Percentiles rank a stretch among this genome's conserved stretches.
Conservation (phyloP, 2,329 filamentous ascomycete genomes). For the Aspergillus sp. region DNA sequence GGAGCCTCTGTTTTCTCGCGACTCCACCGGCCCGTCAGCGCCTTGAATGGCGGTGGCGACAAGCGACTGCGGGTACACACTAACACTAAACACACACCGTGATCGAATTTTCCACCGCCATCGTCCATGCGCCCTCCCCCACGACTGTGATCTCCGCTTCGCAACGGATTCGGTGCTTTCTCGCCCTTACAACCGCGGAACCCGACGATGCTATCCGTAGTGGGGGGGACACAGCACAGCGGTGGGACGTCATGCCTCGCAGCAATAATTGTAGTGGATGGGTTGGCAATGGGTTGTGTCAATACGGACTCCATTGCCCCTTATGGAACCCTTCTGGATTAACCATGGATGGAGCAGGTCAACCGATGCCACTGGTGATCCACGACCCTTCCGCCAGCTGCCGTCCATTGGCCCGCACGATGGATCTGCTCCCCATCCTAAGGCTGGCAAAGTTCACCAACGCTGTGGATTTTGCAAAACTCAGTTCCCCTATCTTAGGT, state of each 20-base stretch:
- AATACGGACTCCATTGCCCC: neutral
- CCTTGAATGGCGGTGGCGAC: constrained; percentile 4
- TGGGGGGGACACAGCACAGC: neutral
- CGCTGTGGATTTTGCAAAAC: constrained; percentile 8
- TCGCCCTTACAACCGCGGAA: neutral
- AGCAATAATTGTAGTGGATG: neutral
- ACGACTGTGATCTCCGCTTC: neutral
- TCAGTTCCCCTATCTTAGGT: constrained; percentile 8
- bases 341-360: constrained; percentile 16
- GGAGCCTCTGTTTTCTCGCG: neutral
- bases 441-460: neutral
- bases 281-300: neutral
- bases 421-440: constrained; percentile 12
- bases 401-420: constrained; percentile 15
- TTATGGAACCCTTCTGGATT: constrained; percentile 4
- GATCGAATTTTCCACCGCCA: constrained; percentile 1
- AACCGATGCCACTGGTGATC: constrained; percentile 16
- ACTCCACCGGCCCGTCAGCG: constrained; percentile 3
- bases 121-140: neutral
- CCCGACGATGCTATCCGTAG: neutral
- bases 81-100: too few species aligned
- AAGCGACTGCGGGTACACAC: neutral
- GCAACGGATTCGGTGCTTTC: neutral
- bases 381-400: constrained; percentile 16
- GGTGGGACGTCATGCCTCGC: neutral